phyloP scores from a whole-genome alignment of 1,284 basidiomycete genomes.

The Trichosporon ovoides region DNA sequence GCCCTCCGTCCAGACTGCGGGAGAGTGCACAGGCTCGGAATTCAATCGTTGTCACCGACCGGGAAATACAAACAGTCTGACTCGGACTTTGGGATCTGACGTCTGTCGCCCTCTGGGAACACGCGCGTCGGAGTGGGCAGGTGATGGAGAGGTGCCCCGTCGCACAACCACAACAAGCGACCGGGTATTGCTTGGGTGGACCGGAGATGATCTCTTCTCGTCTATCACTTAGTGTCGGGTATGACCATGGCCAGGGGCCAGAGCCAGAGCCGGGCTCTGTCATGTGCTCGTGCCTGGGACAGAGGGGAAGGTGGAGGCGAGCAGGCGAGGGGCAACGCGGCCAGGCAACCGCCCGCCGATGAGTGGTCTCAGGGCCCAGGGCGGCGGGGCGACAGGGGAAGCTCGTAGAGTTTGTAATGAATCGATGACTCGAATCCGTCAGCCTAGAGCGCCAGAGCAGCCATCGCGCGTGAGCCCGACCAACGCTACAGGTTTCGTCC shows the following conservation, averaged over 20 bases:
- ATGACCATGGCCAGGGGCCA: not conserved
- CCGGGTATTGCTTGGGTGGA: not conserved
- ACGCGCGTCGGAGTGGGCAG: not conserved
- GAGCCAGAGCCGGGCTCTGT: not conserved
- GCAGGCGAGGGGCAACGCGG: not conserved
- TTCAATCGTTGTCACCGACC: too few species aligned
- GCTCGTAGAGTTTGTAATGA: not conserved
- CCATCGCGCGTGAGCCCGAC: too few species aligned
- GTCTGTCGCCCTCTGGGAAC: too few species aligned
- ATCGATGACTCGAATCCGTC: slow-evolving; percentile 3
- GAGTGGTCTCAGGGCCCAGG: not conserved
- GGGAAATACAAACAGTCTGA: too few species aligned
- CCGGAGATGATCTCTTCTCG: not conserved
- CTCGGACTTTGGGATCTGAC: too few species aligned
- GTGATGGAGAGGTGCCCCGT: too few species aligned
- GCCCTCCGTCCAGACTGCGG: too few species aligned
- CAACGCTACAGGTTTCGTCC: too few species aligned
- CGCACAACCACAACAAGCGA: too few species aligned
- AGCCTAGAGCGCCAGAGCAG: too few species aligned
- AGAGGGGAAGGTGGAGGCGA: not conserved
- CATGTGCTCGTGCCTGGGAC: slow-evolving; percentile 1
- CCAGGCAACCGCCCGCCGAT: not conserved
- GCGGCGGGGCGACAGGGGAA: not conserved
- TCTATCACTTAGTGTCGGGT: not conserved
- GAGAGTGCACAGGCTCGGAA: too few species aligned